A percentile compares a stretch with the other conserved stretches of the same genome.
phyloP scores from a whole-genome alignment of 768 basidiomycete genomes.

The Lanmaoa rubissima region DNA sequence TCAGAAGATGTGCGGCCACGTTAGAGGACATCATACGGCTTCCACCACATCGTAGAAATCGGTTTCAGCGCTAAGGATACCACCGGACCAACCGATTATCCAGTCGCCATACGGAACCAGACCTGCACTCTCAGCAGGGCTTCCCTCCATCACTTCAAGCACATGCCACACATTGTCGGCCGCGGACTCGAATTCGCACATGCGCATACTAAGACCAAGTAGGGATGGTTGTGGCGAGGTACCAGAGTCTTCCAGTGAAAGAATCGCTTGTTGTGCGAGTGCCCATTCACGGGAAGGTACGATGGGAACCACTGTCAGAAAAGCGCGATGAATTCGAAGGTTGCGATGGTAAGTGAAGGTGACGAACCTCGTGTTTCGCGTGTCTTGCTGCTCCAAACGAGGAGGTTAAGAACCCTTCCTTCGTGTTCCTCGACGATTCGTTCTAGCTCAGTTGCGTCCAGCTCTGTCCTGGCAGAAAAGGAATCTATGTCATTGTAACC shows the following conservation, averaged over 20 bases:
- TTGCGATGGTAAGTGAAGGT: not conserved
- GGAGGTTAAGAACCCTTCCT: conserved; percentile 61
- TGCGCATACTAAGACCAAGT: conserved; percentile 90
- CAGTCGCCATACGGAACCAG: conserved; percentile 87
- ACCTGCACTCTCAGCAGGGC: conserved; percentile 94
- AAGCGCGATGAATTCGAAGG: not conserved
- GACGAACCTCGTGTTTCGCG: conserved; percentile 64
- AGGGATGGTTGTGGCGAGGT: conserved; percentile 71
- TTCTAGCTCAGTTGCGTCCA: conserved; percentile 72
- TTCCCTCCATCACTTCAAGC: conserved; percentile 92
- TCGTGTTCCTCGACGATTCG: conserved; percentile 83
- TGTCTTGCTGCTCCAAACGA: conserved; percentile 84
- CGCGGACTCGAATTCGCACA: conserved; percentile 87
- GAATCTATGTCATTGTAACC: conserved; percentile 76
- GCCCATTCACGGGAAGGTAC: conserved; percentile 86
- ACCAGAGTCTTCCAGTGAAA: conserved; percentile 40
- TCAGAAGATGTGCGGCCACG: not conserved
- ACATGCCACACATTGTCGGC: conserved; percentile 98
- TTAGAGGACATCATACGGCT: conserved; percentile 51
- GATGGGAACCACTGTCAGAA: conserved; percentile 69
- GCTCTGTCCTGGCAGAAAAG: conserved; percentile 42
- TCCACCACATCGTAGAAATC: conserved; percentile 98
- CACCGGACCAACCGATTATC: conserved; percentile 92
- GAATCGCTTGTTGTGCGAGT: conserved; percentile 38
- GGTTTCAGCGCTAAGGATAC: conserved; percentile 83